Evolutionary conservation across 768 basidiomycete genomes (phyloP).

Genomic region (Termitomyces sp.): DNA sequence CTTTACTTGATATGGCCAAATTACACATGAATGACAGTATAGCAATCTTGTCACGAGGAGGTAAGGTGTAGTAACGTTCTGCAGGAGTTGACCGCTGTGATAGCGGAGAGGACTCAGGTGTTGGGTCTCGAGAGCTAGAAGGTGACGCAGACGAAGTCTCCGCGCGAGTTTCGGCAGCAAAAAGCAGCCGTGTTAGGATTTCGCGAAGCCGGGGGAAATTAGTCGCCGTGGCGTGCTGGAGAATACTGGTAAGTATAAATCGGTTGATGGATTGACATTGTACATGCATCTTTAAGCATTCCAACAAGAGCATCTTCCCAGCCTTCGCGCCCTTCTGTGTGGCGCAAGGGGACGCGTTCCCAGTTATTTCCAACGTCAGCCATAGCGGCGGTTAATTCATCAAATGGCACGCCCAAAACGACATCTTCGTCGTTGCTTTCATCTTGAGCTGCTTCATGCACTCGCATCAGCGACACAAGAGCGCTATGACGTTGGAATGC

Average conservation of each 20-base stretch:
- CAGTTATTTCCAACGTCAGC: constrained; percentile 84
- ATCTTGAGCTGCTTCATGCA: constrained; percentile 38
- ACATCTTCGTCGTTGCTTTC: constrained; percentile 38
- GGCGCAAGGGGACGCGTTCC: constrained; percentile 74
- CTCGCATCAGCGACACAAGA: constrained; percentile 58
- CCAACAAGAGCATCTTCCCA: constrained; percentile 94
- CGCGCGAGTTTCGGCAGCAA: constrained; percentile 53
- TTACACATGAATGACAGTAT: constrained; percentile 89
- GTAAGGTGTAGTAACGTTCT: constrained; percentile 71
- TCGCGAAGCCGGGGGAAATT: constrained; percentile 74
- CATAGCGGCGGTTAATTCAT: constrained; percentile 64
- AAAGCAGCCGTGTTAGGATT: constrained; percentile 70
- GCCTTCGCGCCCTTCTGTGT: constrained; percentile 71
- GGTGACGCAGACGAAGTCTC: constrained; percentile 40
- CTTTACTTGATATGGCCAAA: constrained; percentile 85
- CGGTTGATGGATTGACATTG: neutral
- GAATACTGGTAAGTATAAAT: neutral
- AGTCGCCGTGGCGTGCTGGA: constrained; percentile 67
- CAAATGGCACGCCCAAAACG: constrained; percentile 54
- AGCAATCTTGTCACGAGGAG: constrained; percentile 76
- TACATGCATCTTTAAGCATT: constrained; percentile 84
- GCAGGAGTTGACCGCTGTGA: constrained; percentile 48
- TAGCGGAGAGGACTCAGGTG: constrained; percentile 40
- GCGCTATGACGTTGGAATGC: constrained; percentile 75
- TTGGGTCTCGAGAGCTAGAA: constrained; percentile 46